A percentile compares a stretch with the other conserved stretches of the same genome.
These are phyloP conservation scores for Aureococcus anophagefferens DNA, from an alignment of 108 stramenopile species.

Conservation along the genomic window DNA sequence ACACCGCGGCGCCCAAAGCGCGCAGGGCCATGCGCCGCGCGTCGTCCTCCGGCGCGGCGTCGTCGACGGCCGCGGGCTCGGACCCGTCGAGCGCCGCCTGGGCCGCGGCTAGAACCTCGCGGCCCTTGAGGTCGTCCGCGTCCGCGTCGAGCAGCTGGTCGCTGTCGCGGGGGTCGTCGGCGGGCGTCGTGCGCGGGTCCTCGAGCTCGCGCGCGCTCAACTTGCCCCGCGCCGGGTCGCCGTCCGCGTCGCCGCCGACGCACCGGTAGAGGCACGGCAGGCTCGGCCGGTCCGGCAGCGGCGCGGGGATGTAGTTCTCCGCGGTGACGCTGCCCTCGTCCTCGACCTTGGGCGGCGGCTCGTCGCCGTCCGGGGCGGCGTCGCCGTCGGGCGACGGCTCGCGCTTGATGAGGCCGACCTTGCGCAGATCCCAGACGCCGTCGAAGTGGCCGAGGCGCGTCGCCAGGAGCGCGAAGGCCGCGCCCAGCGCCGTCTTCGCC, in stretches of 20 bases:
- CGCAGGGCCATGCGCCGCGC: neutral
- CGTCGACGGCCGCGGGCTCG: no score
- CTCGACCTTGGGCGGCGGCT: neutral
- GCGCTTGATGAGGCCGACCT: neutral
- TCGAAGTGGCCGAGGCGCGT: slow-evolving; percentile 1
- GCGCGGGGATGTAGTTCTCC: neutral
- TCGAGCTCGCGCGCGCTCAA: neutral
- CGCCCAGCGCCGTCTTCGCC: neutral
- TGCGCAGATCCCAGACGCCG: neutral
- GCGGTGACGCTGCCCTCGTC: no score
- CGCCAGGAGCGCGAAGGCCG: neutral
- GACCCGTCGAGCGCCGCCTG: no score
- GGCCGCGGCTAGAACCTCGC: neutral
- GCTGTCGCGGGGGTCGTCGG: neutral
- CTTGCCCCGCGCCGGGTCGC: neutral
- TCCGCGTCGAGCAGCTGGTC: neutral
- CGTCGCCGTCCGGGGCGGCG: neutral
- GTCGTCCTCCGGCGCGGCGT: neutral
- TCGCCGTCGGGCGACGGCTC: neutral
- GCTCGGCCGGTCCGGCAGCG: neutral
- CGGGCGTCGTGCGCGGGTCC: neutral
- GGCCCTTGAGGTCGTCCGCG: neutral
- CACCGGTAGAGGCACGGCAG: neutral
- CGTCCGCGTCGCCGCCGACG: neutral
- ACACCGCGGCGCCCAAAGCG: neutral